Evolutionary conservation across 2,329 filamentous ascomycete species (phyloP), one percentile per base, ranked within the genome.

Genomic region (Cytospora leucostoma): DNA sequence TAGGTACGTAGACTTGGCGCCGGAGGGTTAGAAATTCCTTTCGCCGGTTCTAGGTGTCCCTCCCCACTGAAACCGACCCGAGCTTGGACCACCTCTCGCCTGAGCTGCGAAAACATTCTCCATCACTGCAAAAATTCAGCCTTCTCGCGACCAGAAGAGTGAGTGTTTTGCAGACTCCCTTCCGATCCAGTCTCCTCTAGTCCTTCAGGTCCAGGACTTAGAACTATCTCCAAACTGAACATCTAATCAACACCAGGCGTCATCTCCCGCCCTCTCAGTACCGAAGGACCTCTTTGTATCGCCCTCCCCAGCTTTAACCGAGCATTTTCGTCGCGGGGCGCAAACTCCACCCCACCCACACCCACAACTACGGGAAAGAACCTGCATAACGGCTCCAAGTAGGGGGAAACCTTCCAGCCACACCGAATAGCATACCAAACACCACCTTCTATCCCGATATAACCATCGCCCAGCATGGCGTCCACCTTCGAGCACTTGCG

Each of bases 401-500:
- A 59, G 21, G n/a, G n/a, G 34, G 17, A 35, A 60, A 63, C 52
- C 54, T 33, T 19, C 33, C 44, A 63, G 37, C 27, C 13, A 56
- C 6, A 15, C 21, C 32, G 32, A 53, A 10, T 32, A 62, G 40
- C 8, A 35, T 59, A 44, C 55, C 50, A 51, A 65, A 57, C 17
- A 62, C 59, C 59, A 40, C 44, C 60, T 59, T 64, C 57, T 38
- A 54, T 52, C 4, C 59, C 54, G 52, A 34, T 53, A 61, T 55
- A 50, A 55, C 38, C 2, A 37, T 38, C 65, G 70, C 73, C 80
- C 82, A 93, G 78, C 80, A 97, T 97, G 93, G 92, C 94, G 79
- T 63, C 64, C 38, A 93, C 92, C 76, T 98, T 96, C 79, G 92
- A 97, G 75, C 91, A 93, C 73, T 84, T 98, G 75, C 90, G 90